Evolutionary conservation across 2,329 filamentous ascomycete genomes (phyloP).

Genomic region (Fusarium stilboides): DNA sequence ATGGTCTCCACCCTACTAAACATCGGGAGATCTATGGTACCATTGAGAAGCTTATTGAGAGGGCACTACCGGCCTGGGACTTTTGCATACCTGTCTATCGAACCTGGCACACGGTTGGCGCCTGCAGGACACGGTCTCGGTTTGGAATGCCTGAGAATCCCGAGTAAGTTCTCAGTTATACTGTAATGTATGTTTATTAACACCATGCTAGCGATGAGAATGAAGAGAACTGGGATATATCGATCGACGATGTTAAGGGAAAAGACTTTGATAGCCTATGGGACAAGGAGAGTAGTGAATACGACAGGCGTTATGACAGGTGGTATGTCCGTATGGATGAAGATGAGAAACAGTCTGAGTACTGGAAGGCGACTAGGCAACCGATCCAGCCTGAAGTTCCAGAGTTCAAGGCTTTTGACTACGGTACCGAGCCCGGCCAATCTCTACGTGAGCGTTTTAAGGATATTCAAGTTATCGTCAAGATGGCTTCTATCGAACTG

Average conservation of each 20-base stretch:
- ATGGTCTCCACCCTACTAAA: slow-evolving; percentile 61
- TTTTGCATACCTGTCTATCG: slow-evolving; percentile 49
- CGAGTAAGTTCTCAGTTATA: slow-evolving; percentile 6
- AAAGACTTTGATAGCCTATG: no score
- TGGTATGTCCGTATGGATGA: background rate
- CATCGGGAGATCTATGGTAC: slow-evolving; percentile 52
- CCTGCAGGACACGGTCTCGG: slow-evolving; percentile 27
- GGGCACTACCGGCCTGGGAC: slow-evolving; percentile 61
- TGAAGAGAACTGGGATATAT: slow-evolving; percentile 24
- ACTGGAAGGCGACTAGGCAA: slow-evolving; percentile 29
- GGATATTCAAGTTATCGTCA: slow-evolving; percentile 71
- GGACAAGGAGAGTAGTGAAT: no score
- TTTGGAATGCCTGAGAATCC: slow-evolving; percentile 12
- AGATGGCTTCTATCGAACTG: slow-evolving; percentile 59
- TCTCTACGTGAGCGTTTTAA: slow-evolving; percentile 24
- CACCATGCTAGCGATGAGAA: slow-evolving; percentile 20
- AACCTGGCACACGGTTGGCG: rapidly evolving
- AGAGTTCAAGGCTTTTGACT: slow-evolving; percentile 57
- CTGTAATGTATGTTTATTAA: background rate
- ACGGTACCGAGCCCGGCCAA: slow-evolving; percentile 17
- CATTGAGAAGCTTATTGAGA: slow-evolving; percentile 56
- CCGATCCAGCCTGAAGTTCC: slow-evolving; percentile 33
- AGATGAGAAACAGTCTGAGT: background rate
- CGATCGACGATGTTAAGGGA: background rate
- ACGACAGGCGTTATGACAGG: no score